These are phyloP conservation scores for Fraxinus baroniana DNA, from an alignment of 305 asterid genomes.

Conservation along the genomic window DNA sequence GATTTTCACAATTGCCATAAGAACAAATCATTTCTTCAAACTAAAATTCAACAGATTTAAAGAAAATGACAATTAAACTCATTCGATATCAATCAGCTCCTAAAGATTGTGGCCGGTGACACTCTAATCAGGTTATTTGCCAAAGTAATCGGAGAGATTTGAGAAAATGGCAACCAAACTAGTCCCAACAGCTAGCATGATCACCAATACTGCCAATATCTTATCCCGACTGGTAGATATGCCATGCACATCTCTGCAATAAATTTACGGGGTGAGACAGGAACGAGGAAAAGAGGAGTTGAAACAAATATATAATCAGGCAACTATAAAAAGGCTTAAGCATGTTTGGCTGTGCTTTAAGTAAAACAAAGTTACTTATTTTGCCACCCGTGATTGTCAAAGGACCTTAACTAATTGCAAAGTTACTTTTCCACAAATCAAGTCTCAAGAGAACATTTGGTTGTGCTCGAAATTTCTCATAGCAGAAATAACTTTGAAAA, in stretches of 20 bases:
- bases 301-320: neutral
- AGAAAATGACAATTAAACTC: neutral
- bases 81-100: neutral
- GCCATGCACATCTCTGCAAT: conserved; percentile 65
- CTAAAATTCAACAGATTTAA: neutral
- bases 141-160: conserved; percentile 42
- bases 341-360: neutral
- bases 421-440: neutral
- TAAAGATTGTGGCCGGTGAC: neutral
- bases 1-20: neutral
- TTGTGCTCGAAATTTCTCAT: neutral
- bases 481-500: neutral
- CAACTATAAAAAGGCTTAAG: neutral
- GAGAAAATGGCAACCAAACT: conserved; percentile 76
- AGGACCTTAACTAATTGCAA: neutral
- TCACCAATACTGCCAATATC: conserved; percentile 64
- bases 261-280: neutral
- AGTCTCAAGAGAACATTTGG: neutral
- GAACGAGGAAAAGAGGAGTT: neutral
- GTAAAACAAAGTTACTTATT: neutral
- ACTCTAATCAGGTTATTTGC: conserved; percentile 23
- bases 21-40: neutral
- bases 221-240: conserved; percentile 60
- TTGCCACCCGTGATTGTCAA: neutral
- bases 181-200: conserved; percentile 71